Evolutionary conservation across 495 filamentous ascomycete genomes (phyloP), one percentile per base, ranked within the genome.

Genomic region (Penicillium argentinense): DNA sequence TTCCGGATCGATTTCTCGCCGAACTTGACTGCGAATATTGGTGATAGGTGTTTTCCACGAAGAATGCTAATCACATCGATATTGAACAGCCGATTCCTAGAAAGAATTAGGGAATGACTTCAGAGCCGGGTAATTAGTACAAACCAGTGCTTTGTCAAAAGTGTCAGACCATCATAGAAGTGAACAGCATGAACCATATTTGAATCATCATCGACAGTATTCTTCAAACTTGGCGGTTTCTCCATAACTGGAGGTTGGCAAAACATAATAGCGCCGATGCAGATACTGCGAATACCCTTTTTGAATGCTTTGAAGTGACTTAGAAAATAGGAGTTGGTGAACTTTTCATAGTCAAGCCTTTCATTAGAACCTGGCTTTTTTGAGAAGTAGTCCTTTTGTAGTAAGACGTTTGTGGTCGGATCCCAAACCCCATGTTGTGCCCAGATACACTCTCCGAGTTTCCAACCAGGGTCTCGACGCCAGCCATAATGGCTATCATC

Each of bases 341-440:
- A 98, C 30, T 82, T 78, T 34, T 87, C 80, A 49, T 95, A 92
- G 61, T 91, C 79, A 18, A 98, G 62, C 8, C 69, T 75, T 39
- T 88, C 76, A 1, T 86, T 87, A 2, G 80, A 88, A 11, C 60
- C 63, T 0, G 90, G 88, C 33, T 85, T 76, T 51, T 85, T 88
- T 6, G 81, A 75, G 56, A 98, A 98, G 66, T 97, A 97, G 57
- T 95, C 85, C 59, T 91, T 93, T 49, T 79, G 81, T 22, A 95
- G 65, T 2, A 98, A 70, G 11, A 78, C 80, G 60, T 96, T 89
- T 5, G 76, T 84, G 0, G 76, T 73, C 5, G 87, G 86, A 60
- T 97, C 91, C 93, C 93, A 98, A 1, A 97, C 82, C 3, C 90
- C 91, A 67, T 97, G 91, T 53, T 97, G 93, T 8, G 95, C 93